Evolutionary conservation across 306 rosid species (phyloP), one percentile per base, ranked within the genome.

Genomic region (Alnus rubra): DNA sequence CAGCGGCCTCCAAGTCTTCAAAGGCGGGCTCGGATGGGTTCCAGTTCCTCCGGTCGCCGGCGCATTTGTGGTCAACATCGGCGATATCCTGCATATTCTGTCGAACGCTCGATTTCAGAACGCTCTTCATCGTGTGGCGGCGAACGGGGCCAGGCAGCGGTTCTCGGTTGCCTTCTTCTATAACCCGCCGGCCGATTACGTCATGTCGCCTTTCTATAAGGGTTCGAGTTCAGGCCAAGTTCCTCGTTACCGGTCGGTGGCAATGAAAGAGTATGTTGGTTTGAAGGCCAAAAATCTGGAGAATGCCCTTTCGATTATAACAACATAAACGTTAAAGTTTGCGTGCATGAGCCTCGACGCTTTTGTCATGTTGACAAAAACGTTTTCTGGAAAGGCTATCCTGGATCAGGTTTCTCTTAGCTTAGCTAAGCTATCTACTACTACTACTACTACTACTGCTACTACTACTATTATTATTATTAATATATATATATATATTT

Each of bases 151-250:
- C 6, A 71, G 16, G 7, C 83, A 86, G 0, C 79, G 98, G 0
- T 72, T 80, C 73, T 92, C 98, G 0, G 9, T 84, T 28, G 97
- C 88, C 15, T 89, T 84, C 74, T 92, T 92, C 82, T 89, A 85
- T 58, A 74, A 82, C 0, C 97, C 97, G 0, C 90, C 92, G 0
- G 3, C 35, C 8, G 93, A 94, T 35, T 80, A 74, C 65, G 19
- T 67, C 0, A 45, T 94, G 8, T 75, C 90, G n/a, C 92, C 97
- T 7, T n/a, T 79, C 18, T 50, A 59, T 0, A 6, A 49, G 54
- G 56, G 9, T 59, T 70, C 72, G 64, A 35, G 68, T 14, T 52
- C 82, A 44, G 81, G 51, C 3, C n/a, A 71, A 65, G 31, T 69
- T 71, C 81, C 92, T 7, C 76, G 42, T 4, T 94, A 79, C 77